phyloP scores from a whole-genome alignment of 805 yeast genomes.

The Metschnikowia vanudenii region DNA sequence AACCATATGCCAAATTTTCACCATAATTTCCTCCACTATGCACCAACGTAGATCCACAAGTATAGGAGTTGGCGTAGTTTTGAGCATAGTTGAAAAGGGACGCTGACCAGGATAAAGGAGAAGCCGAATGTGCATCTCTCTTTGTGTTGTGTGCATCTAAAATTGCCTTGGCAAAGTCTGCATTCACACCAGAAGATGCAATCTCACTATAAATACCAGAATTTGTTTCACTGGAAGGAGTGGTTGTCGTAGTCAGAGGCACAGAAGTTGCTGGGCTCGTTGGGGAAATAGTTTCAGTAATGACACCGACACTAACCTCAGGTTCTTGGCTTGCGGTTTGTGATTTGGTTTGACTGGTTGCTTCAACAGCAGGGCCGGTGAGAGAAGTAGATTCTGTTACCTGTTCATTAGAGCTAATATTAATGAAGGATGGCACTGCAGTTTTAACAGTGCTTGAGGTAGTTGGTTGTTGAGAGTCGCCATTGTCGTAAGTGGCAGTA shows the following conservation, averaged over 20 bases:
- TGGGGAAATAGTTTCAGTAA: neutral
- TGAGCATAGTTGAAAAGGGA: constrained; percentile 54
- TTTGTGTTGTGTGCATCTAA: constrained; percentile 56
- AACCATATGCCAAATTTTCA: constrained; percentile 37
- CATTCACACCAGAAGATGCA: constrained; percentile 19
- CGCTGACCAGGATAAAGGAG: constrained; percentile 53
- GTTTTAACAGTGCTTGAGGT: constrained; percentile 12
- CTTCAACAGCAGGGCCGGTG: neutral
- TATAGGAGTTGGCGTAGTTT: constrained; percentile 44
- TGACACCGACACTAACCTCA: neutral
- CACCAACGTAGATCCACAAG: constrained; percentile 33
- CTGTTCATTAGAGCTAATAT: neutral
- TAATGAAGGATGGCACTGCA: constrained; percentile 1
- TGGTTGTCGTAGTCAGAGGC: neutral
- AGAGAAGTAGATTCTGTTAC: neutral
- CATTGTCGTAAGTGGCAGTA: neutral
- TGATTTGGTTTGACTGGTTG: constrained; percentile 1
- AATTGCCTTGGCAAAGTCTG: constrained; percentile 43
- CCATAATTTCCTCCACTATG: constrained; percentile 21
- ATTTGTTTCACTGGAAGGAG: constrained; percentile 7
- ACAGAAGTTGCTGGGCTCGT: neutral
- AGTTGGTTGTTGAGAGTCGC: constrained; percentile 1
- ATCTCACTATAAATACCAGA: constrained; percentile 23
- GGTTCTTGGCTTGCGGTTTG: neutral
- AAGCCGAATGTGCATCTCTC: constrained; percentile 17